Evolutionary conservation across 176 grass and related monocot species (phyloP).

Genomic region (Elymus sibiricus): DNA sequence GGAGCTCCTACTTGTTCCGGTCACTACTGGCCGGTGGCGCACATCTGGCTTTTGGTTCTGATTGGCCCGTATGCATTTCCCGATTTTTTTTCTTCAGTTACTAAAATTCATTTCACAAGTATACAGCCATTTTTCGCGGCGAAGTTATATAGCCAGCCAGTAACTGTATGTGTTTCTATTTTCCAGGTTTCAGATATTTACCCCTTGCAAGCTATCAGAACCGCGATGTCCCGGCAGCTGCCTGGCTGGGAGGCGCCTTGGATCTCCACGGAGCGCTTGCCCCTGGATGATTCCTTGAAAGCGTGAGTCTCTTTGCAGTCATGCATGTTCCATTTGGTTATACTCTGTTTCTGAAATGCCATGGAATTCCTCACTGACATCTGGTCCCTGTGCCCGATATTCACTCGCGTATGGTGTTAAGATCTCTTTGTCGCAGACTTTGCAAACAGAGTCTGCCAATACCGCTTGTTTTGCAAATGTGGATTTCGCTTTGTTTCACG

Average conservation of each 20-base stretch:
- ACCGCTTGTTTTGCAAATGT: neutral
- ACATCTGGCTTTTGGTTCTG: constrained; percentile 83
- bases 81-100: neutral
- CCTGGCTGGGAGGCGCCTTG: constrained; percentile 67
- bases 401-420: neutral
- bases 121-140: neutral
- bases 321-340: neutral
- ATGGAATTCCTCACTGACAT: neutral
- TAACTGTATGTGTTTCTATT: neutral
- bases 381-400: neutral
- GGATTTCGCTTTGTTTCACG: neutral
- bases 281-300: constrained; percentile 72
- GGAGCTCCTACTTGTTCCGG: constrained; percentile 65
- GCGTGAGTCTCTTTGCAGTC: constrained; percentile 37
- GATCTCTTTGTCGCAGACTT: neutral
- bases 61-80: constrained; percentile 68
- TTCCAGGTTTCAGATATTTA: constrained; percentile 81
- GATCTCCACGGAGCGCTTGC: constrained; percentile 57
- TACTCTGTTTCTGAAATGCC: neutral
- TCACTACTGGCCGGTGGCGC: constrained; percentile 53
- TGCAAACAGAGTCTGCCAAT: neutral
- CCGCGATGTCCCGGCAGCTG: constrained; percentile 51
- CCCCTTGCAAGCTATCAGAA: constrained; percentile 64
- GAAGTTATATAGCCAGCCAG: neutral
- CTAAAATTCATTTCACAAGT: neutral